phyloP scores from a whole-genome alignment of 768 basidiomycete genomes.

The Tephrocybe sp. region DNA sequence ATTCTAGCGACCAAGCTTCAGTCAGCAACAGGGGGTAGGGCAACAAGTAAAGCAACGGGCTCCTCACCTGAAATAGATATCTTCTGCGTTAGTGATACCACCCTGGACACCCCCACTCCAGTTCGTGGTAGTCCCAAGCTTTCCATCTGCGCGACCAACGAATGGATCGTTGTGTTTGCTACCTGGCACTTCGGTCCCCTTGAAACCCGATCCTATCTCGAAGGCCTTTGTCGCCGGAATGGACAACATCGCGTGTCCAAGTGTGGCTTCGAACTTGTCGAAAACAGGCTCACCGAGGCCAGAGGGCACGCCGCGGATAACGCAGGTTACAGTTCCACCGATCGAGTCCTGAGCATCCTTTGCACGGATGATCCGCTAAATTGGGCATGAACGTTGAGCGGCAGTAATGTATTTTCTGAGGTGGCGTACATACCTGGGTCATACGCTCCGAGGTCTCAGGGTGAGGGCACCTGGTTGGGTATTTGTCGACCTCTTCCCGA shows the following conservation, averaged over 20 bases:
- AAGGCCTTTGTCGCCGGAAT: conserved; percentile 99
- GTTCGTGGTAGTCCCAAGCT: conserved; percentile 83
- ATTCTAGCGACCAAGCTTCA: conserved; percentile 45
- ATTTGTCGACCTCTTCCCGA: conserved; percentile 84
- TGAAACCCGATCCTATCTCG: conserved; percentile 96
- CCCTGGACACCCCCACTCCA: conserved; percentile 98
- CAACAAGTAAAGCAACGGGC: conserved; percentile 6
- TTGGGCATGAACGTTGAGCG: conserved; percentile 1
- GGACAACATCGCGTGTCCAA: conserved; percentile 97
- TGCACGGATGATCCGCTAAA: conserved; percentile 87
- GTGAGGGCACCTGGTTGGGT: conserved; percentile 88
- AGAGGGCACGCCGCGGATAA: conserved; percentile 84
- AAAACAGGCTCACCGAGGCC: conserved; percentile 97
- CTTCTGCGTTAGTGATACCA: conserved; percentile 95
- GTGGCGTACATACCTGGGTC: conserved; percentile 77
- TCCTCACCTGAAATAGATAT: conserved; percentile 91
- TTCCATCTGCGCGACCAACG: conserved; percentile 58
- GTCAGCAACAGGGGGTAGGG: not conserved
- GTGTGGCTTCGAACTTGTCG: conserved; percentile 95
- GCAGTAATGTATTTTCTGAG: not conserved
- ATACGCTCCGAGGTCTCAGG: conserved; percentile 84
- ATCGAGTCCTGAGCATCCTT: conserved; percentile 92
- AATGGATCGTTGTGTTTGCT: conserved; percentile 93
- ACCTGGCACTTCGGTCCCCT: conserved; percentile 90
- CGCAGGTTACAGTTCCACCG: conserved; percentile 96